These are phyloP conservation scores for Xylaria grammica DNA, from an alignment of 495 filamentous ascomycete species.

Conservation along the genomic window DNA sequence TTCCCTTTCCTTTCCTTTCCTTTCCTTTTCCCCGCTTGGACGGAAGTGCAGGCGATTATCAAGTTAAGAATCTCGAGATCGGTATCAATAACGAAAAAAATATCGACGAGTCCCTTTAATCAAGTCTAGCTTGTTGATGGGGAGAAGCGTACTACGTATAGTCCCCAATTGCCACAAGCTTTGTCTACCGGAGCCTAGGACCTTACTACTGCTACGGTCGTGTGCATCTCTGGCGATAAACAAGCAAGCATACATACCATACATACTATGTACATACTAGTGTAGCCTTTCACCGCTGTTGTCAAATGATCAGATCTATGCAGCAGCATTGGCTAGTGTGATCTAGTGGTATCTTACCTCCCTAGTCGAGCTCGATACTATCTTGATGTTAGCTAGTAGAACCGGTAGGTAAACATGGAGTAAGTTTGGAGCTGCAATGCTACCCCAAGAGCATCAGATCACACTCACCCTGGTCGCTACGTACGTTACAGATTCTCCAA, in stretches of 20 bases:
- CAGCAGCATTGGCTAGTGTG: slow-evolving; percentile 14
- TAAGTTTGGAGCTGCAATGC: slow-evolving; percentile 21
- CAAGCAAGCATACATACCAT: not conserved
- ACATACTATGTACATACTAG: not conserved
- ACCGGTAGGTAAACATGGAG: slow-evolving; percentile 22
- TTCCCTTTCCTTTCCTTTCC: not conserved
- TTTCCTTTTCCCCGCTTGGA: not conserved
- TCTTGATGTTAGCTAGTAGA: slow-evolving; percentile 16
- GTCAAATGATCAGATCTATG: not conserved
- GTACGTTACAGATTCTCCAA: slow-evolving; percentile 19
- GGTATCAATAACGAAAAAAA: not conserved
- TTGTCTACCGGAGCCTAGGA: too few relatives aligned
- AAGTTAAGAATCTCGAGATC: not conserved
- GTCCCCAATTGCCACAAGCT: not conserved
- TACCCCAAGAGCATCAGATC: slow-evolving; percentile 21
- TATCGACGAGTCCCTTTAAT: not conserved
- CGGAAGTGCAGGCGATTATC: not conserved
- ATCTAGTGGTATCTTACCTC: slow-evolving; percentile 12
- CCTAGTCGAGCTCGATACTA: slow-evolving; percentile 6
- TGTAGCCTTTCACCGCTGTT: not conserved
- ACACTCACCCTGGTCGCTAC: slow-evolving; percentile 16
- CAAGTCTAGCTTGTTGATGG: not conserved
- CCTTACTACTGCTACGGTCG: not conserved
- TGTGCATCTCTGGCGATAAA: not conserved
- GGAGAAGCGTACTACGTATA: not conserved